Conservation (phyloP, 2,329 filamentous ascomycete genomes). For the Aspergillus brasiliensis region DNA sequence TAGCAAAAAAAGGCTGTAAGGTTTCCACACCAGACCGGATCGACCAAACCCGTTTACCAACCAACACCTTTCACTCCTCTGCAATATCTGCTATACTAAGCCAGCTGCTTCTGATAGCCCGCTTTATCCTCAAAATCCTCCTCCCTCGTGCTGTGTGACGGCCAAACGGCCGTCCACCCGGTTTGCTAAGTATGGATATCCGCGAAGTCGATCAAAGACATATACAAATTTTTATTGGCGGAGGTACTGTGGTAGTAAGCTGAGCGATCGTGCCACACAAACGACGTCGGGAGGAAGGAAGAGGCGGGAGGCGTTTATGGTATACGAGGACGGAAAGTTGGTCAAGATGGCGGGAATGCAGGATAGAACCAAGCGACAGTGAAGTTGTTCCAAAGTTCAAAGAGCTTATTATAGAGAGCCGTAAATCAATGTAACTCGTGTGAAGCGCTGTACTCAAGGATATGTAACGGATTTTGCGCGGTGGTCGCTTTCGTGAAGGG, state of each 20-base stretch:
- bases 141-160: constrained; percentile 38
- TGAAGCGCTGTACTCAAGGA: background rate
- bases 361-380: background rate
- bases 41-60: constrained; percentile 1
- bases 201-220: constrained; percentile 13
- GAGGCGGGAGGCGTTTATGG: constrained; percentile 1
- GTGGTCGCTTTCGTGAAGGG: background rate
- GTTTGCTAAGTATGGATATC: constrained; percentile 23
- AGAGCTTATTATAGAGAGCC: background rate
- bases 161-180: constrained; percentile 41
- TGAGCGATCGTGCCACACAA: background rate
- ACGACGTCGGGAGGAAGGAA: background rate
- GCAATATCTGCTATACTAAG: background rate
- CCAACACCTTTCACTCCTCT: background rate
- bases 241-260: background rate
- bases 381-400: background rate
- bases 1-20: constrained; percentile 1
- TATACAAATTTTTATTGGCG: constrained; percentile 12
- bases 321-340: background rate
- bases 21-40: background rate
- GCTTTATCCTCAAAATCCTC: constrained; percentile 27
- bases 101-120: constrained; percentile 8
- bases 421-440: background rate
- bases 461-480: background rate
- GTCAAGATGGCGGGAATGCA: background rate